Percentiles rank a stretch among this genome's conserved stretches.
These are phyloP conservation scores for Phytophthora sp. DNA, from an alignment of 352 stramenopile genomes.

Conservation along the genomic window DNA sequence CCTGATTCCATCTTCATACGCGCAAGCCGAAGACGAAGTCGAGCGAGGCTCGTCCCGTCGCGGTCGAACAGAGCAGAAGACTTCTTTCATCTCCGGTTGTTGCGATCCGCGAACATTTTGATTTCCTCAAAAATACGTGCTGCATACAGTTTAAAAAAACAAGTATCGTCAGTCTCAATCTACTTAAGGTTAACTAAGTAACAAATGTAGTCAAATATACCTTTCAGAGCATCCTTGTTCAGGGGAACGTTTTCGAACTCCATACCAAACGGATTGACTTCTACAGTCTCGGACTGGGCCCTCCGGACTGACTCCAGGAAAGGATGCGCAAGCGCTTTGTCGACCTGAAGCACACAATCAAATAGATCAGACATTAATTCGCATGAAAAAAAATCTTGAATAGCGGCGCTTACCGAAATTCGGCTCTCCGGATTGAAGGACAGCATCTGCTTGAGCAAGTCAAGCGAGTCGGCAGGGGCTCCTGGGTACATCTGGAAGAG, in stretches of 20 bases:
- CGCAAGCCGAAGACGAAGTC: constrained; percentile 16
- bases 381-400: neutral
- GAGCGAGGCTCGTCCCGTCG: constrained; percentile 20
- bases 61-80: constrained; percentile 34
- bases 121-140: constrained; percentile 90
- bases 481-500: constrained; percentile 76
- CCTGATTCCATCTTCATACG: constrained; percentile 19
- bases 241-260: constrained; percentile 89
- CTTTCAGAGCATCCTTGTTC: constrained; percentile 87
- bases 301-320: constrained; percentile 85
- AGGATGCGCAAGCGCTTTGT: constrained; percentile 82
- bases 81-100: constrained; percentile 71
- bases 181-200: neutral
- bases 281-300: constrained; percentile 72
- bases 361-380: constrained; percentile 3
- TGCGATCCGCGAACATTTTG: constrained; percentile 77
- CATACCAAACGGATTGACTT: constrained; percentile 86
- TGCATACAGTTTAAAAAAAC: constrained; percentile 26
- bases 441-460: constrained; percentile 88
- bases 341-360: constrained; percentile 50
- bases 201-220: constrained; percentile 36
- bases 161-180: constrained; percentile 6
- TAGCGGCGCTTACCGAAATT: constrained; percentile 66
- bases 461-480: constrained; percentile 76
- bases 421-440: constrained; percentile 81